Percentiles rank a stretch among this genome's conserved stretches.
Evolutionary conservation across 78 protist genomes (phyloP).

Genomic region (Polysphondylium violaceum): DNA sequence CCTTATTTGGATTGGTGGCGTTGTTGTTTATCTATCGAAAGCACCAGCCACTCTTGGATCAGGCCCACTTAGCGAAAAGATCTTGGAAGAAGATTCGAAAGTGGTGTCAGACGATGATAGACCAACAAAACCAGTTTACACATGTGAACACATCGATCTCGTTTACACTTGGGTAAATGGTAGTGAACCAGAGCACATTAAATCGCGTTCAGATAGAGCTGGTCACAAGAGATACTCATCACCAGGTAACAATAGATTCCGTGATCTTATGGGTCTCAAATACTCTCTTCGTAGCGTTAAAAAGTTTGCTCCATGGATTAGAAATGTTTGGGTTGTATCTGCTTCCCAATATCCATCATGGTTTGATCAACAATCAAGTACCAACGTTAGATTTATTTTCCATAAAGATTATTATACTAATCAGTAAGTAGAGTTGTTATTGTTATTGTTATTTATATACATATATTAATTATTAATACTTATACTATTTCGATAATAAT

Average conservation of each 20-base stretch:
- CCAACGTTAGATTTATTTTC: constrained; percentile 40
- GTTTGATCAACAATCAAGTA: constrained; percentile 37
- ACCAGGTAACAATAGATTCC: constrained; percentile 54
- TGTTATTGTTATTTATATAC: background rate
- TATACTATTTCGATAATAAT: background rate
- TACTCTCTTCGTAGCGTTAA: constrained; percentile 51
- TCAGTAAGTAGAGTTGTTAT: background rate
- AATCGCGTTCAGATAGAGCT: constrained; percentile 25
- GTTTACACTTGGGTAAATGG: constrained; percentile 55
- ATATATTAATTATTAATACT: background rate
- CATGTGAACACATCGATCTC: constrained; percentile 32
- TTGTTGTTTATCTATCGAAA: background rate
- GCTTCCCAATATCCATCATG: constrained; percentile 53
- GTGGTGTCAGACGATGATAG: background rate
- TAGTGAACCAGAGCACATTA: constrained; percentile 15
- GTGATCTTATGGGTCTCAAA: constrained; percentile 74
- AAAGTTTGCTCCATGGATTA: constrained; percentile 67
- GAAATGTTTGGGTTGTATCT: constrained; percentile 46
- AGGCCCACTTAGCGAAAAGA: background rate
- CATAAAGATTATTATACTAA: constrained; percentile 42
- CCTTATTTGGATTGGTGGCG: constrained; percentile 16
- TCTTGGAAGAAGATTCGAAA: background rate
- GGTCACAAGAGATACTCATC: constrained; percentile 17
- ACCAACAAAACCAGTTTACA: background rate
- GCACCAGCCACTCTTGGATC: background rate